phyloP scores from a whole-genome alignment of 352 stramenopile genomes.

The Globisporangium uncinulatum region DNA sequence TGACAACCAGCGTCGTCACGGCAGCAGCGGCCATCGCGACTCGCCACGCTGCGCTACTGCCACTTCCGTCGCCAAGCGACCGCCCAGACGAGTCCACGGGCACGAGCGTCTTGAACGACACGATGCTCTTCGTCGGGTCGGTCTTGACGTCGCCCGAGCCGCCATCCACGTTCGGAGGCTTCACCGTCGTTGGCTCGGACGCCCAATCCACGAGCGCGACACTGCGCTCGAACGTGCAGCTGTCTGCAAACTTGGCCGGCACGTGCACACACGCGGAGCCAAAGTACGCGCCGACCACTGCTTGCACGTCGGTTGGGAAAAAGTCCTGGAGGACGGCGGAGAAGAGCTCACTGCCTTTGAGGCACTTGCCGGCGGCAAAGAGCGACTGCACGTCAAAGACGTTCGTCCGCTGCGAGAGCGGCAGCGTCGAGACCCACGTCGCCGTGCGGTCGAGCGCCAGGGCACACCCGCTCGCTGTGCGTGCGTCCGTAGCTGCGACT shows the following conservation, averaged over 20 bases:
- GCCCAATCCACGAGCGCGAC: slow-evolving; percentile 45
- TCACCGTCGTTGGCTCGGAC: slow-evolving; percentile 27
- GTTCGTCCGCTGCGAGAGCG: slow-evolving; percentile 21
- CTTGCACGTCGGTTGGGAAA: slow-evolving; percentile 21
- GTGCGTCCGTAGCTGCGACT: slow-evolving; percentile 17
- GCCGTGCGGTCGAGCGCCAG: slow-evolving; percentile 39
- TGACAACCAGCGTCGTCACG: too few species aligned
- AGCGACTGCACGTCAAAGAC: slow-evolving; percentile 31
- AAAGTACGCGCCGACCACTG: slow-evolving; percentile 29
- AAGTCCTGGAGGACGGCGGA: slow-evolving; percentile 26
- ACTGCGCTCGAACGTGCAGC: slow-evolving; percentile 40
- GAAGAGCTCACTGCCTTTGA: slow-evolving; percentile 37
- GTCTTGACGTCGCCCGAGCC: background rate
- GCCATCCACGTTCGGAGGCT: slow-evolving; percentile 7
- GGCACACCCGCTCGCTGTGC: slow-evolving; percentile 36
- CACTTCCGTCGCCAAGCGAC: too few species aligned
- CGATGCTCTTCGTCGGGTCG: slow-evolving; percentile 12
- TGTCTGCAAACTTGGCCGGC: slow-evolving; percentile 43
- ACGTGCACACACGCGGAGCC: slow-evolving; percentile 41
- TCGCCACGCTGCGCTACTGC: too few species aligned
- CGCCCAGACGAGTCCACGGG: slow-evolving; percentile 4
- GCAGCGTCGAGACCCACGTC: slow-evolving; percentile 37
- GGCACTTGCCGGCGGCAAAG: slow-evolving; percentile 30
- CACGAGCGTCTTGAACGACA: slow-evolving; percentile 6
- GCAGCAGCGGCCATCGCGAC: too few species aligned